A percentile compares a stretch with the other conserved stretches of the same genome.
Evolutionary conservation across 768 basidiomycete genomes (phyloP).

Genomic region (Pisolithus tinctorius): DNA sequence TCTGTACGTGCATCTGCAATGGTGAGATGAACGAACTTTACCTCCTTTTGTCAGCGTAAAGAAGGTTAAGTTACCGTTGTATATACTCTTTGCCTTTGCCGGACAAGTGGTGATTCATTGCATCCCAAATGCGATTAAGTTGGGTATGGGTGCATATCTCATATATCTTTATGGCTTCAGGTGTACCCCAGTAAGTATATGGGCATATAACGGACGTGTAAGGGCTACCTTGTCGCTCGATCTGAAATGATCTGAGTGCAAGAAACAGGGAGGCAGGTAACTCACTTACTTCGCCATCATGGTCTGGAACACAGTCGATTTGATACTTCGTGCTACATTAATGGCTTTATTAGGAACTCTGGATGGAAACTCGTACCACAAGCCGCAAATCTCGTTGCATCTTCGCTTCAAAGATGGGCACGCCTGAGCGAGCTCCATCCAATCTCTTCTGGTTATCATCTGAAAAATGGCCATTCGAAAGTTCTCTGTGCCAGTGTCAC

Average conservation of each 20-base stretch:
- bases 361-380: conserved; percentile 31
- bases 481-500: conserved; percentile 38
- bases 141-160: conserved; percentile 46
- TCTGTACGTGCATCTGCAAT: conserved; percentile 40
- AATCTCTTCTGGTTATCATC: conserved; percentile 60
- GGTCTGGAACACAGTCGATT: conserved; percentile 39
- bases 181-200: not conserved
- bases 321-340: conserved; percentile 34
- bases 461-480: conserved; percentile 66
- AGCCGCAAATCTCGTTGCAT: conserved; percentile 48
- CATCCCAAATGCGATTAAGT: conserved; percentile 43
- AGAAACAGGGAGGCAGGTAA: not conserved
- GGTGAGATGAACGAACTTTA: not conserved
- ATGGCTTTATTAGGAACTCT: not conserved
- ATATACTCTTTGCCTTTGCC: conserved; percentile 47
- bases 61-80: conserved; percentile 32
- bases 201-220: not conserved
- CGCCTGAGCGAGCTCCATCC: conserved; percentile 33
- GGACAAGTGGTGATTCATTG: conserved; percentile 34
- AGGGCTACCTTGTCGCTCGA: conserved; percentile 33
- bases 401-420: conserved; percentile 66
- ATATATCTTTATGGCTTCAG: conserved; percentile 40
- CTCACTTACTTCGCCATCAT: conserved; percentile 23
- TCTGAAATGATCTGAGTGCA: conserved; percentile 19
- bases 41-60: not conserved